Base-by-base conservation (phyloP, 176 grass and related monocot genomes). In the Coix lacrymajobi region DNA sequence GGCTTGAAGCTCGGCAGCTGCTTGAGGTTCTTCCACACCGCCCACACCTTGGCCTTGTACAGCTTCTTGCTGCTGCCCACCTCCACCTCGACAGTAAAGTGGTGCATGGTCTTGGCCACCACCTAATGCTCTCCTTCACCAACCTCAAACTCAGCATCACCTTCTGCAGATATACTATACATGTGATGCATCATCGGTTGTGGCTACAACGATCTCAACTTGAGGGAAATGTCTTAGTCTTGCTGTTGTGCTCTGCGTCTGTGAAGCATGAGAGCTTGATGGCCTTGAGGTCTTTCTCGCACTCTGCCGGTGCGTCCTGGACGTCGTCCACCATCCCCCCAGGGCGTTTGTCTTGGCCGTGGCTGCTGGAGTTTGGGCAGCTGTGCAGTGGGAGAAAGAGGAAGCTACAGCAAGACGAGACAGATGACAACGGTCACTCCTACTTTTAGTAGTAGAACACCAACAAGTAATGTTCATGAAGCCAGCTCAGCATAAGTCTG, bases 71-170 rank as follows among this genome's bases (percentile, higher is more conserved):
- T 26, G 51, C 80, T 83, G 70, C 72, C 69, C 8, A 28, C 12
- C 1, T 92, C 84, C 14, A 70, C 78, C 92, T 94, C 81, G 32
- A 94, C 49, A 65, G 90, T 92, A 66, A 94, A 34, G 62, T 94
- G 63, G 77, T 92, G 71, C 92, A 90, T 85, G 61, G 63, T 14
- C 16, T 87, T 85, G 30, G 87, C 69, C 62, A 92, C 87, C 46
- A 89, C 72, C 69, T 94, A 87, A 30, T 72, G 71, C 86, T 84
- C 76, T 70, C 87, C 73, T 92, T 92, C 66, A 92, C 84, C 16
- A 89, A 57, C 71, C 81, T 79, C 77, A 58, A 89, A 94, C 73
- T 90, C 11, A 94, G 52, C 66, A 68, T 1, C 41, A 81, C 74
- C 80, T 92, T 90, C 92, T 87, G 79, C 29, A 48, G 31, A 6